Conservation (phyloP, 805 yeast species). For the Candida jianshihensis region DNA sequence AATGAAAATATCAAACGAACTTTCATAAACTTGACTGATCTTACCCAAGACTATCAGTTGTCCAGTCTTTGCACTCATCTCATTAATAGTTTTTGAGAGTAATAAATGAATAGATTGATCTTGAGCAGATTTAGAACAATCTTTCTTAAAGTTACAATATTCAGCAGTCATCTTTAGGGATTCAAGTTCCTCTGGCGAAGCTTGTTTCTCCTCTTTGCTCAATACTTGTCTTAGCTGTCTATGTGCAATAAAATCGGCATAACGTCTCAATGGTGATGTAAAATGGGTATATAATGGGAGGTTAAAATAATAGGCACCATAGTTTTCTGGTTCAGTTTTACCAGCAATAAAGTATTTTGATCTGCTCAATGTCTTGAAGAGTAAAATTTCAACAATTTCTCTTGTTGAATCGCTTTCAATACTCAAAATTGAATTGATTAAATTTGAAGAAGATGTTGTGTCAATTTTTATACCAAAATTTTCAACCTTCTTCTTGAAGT, state of each 20-base stretch:
- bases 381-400: conserved; percentile 68
- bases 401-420: conserved; percentile 59
- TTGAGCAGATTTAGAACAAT: conserved; percentile 88
- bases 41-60: conserved; percentile 81
- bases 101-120: conserved; percentile 89
- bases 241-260: conserved; percentile 88
- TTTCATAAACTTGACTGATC: conserved; percentile 88
- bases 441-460: conserved; percentile 61
- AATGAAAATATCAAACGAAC: conserved; percentile 87
- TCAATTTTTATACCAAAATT: conserved; percentile 65
- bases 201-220: conserved; percentile 23
- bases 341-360: conserved; percentile 90
- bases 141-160: conserved; percentile 92
- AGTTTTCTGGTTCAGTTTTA: conserved; percentile 69
- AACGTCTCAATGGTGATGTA: conserved; percentile 86
- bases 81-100: conserved; percentile 76
- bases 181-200: conserved; percentile 50
- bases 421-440: conserved; percentile 62
- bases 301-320: conserved; percentile 75
- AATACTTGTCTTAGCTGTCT: conserved; percentile 77
- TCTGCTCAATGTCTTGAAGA: conserved; percentile 75
- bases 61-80: conserved; percentile 64
- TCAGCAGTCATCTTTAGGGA: conserved; percentile 78
- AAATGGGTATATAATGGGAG: conserved; percentile 87
- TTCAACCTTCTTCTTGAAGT: conserved; percentile 65